Evolutionary conservation across 2,329 filamentous ascomycete species (phyloP).

Genomic region (Gyromitra esculenta): DNA sequence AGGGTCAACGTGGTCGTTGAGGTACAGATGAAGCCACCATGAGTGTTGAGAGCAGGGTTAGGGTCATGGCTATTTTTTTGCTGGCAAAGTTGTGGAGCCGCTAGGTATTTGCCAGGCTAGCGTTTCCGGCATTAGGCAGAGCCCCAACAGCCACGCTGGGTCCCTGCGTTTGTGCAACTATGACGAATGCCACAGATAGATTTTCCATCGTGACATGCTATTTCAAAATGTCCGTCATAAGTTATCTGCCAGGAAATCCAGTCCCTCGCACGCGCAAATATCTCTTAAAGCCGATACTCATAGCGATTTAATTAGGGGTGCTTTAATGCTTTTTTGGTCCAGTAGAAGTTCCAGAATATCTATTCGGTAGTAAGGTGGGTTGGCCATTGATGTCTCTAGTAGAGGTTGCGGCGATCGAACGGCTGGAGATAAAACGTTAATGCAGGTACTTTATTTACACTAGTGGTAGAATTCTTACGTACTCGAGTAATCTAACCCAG

Average conservation of each 20-base stretch:
- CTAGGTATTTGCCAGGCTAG: conserved; percentile 19
- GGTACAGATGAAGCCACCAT: conserved; percentile 33
- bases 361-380: not conserved
- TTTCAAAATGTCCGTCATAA: not conserved
- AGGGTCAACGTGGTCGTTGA: conserved; percentile 40
- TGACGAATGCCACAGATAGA: conserved; percentile 10
- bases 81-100: conserved; percentile 18
- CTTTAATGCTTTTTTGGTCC: too few relatives aligned
- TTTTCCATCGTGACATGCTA: not conserved
- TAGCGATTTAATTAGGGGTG: not conserved
- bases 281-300: not conserved
- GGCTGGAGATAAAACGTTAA: too few relatives aligned
- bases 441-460: not conserved
- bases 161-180: conserved; percentile 38
- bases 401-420: not conserved
- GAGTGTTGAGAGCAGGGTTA: conserved; percentile 47
- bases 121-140: conserved; percentile 19
- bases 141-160: conserved; percentile 30
- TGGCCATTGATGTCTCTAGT: not conserved
- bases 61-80: conserved; percentile 39
- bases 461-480: not conserved
- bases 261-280: not conserved
- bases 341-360: not conserved
- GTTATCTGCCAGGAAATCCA: not conserved
- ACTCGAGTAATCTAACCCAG: not conserved